Evolutionary conservation across 1,284 basidiomycete species (phyloP), one percentile per base, ranked within the genome.

Genomic region (Trichosporon coremiiforme): DNA sequence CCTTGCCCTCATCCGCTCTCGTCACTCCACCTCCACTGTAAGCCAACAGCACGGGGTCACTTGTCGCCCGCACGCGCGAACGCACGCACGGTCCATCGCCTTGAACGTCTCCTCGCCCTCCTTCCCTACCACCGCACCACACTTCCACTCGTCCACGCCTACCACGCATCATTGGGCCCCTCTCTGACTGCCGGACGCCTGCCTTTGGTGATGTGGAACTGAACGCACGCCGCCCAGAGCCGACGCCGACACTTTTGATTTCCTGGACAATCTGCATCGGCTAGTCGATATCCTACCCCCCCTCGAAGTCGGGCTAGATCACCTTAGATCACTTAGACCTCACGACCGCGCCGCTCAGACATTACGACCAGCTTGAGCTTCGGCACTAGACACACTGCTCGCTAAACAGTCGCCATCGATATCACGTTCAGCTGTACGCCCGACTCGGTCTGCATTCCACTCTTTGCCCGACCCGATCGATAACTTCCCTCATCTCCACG

Each of bases 11-110:
- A 17, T 4, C 25, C 29, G 13, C 57, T 35, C 29, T 33, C 31
- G 29, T 33, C 31, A 62, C 31, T 29, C 13, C 53, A 15, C 57
- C 17, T 9, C 31, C 31, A n/a, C 31, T 33, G 55, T 60, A 60
- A 33, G 13, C 55, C 20, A 25, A n/a, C 57, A 17, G 57, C 57
- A 62, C 57, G 29, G 57, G 57, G 57, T 62, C 57, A 5, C 57
- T 62, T 62, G 57, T 62, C 31, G 31, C 57, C 15, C 57, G 57
- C 36, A 38, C 36, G 13, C 36, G 36, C 36, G 12, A 38, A 38
- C 36, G 36, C 36, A 38, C 36, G 36, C 57, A 62, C 57, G 57
- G 57, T 62, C 57, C 57, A 25, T 22, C 50, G 25, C 20, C 50
- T 22, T 25, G 22, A 55, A 4, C 17, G 17, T 12, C 41, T 45